These are phyloP conservation scores for Diphasiastrum complanatum DNA, from an alignment of 83 land plant genomes.

Conservation along the genomic window DNA sequence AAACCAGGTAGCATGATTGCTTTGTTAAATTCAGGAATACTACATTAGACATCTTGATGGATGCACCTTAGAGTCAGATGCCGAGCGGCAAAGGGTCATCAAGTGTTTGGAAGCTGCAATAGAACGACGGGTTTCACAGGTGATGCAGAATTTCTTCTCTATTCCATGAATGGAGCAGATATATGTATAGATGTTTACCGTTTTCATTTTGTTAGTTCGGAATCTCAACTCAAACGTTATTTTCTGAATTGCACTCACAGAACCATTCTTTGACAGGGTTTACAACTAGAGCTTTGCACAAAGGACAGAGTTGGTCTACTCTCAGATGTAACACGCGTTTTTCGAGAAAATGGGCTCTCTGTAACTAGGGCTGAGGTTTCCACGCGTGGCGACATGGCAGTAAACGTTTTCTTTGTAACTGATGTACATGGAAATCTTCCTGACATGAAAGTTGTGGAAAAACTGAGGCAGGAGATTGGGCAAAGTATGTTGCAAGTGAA, in stretches of 20 bases:
- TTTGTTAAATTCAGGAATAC: no score
- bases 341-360: slow-evolving; percentile 64
- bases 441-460: slow-evolving; percentile 44
- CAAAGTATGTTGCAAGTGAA: slow-evolving; percentile 48
- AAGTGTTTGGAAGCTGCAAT: slow-evolving; percentile 72
- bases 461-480: slow-evolving; percentile 59
- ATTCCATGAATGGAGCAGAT: no score
- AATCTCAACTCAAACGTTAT: no score
- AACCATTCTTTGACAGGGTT: slow-evolving; percentile 39
- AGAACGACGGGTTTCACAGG: slow-evolving; percentile 59
- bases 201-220: no score
- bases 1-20: no score
- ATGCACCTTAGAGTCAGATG: slow-evolving; percentile 56
- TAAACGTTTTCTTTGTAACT: slow-evolving; percentile 55
- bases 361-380: slow-evolving; percentile 66
- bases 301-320: slow-evolving; percentile 63
- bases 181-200: no score
- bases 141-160: no score
- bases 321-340: slow-evolving; percentile 67
- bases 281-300: slow-evolving; percentile 58
- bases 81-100: slow-evolving; percentile 63
- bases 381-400: slow-evolving; percentile 53
- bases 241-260: no score
- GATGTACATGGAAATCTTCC: slow-evolving; percentile 54
- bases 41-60: slow-evolving; percentile 70